Percentiles rank a stretch among this genome's conserved stretches.
Evolutionary conservation across 1,284 basidiomycete genomes (phyloP).

Genomic region (Trametes versicolor): DNA sequence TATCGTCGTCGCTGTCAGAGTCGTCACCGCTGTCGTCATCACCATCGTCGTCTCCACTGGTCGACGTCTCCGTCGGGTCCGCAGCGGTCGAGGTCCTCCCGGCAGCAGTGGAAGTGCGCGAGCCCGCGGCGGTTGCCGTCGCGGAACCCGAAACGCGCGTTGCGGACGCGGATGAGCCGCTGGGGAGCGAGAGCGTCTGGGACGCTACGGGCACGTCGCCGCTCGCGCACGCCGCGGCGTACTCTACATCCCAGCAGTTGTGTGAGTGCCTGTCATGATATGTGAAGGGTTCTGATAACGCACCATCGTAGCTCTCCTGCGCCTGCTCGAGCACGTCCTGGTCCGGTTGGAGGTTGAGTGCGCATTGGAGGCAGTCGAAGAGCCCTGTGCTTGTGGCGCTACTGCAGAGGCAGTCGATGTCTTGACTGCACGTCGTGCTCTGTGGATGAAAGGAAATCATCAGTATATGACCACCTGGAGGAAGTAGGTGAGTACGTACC

Average conservation of each 20-base stretch:
- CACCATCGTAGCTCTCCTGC: conserved; percentile 28
- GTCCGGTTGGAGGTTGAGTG: conserved; percentile 21
- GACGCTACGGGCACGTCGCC: conserved; percentile 8
- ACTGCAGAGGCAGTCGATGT: conserved; percentile 32
- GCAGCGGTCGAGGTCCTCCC: neutral
- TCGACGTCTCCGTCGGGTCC: conserved; percentile 4
- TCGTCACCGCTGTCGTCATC: neutral
- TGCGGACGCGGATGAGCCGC: conserved; percentile 7
- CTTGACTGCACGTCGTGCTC: conserved; percentile 24
- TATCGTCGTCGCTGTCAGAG: neutral
- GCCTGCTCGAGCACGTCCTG: conserved; percentile 13
- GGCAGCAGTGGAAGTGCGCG: neutral
- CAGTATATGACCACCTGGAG: neutral
- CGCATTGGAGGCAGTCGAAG: conserved; percentile 33
- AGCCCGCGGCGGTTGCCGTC: neutral
- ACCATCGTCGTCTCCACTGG: neutral
- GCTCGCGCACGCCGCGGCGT: conserved; percentile 18
- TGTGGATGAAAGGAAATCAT: neutral
- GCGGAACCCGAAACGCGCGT: conserved; percentile 3
- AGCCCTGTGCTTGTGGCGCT: conserved; percentile 23
- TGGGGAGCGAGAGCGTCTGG: conserved; percentile 25
- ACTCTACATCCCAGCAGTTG: conserved; percentile 10
- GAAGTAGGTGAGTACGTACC: conserved; percentile 13
- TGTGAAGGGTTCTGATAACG: neutral
- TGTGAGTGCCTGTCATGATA: neutral